Evolutionary conservation across 2,329 filamentous ascomycete genomes (phyloP).

Genomic region (Westerdykella sp.): DNA sequence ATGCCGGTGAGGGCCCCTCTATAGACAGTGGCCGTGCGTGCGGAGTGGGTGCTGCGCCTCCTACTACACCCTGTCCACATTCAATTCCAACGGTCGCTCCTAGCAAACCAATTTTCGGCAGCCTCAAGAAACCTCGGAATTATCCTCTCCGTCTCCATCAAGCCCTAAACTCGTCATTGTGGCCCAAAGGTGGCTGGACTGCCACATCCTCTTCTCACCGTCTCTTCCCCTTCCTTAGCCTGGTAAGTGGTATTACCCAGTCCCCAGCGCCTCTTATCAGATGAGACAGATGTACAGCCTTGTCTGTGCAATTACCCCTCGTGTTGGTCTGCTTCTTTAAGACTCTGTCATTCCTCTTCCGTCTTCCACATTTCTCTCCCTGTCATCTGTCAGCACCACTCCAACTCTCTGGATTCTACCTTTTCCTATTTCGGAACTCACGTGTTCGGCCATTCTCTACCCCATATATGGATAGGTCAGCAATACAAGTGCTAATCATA

Average conservation of each 20-base stretch:
- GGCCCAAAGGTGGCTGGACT: background rate
- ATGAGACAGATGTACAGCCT: no score
- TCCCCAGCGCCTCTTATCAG: background rate
- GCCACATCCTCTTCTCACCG: constrained; percentile 14
- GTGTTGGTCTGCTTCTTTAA: constrained; percentile 7
- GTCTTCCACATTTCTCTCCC: background rate
- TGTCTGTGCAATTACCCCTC: constrained; percentile 4
- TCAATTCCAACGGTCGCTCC: constrained; percentile 2
- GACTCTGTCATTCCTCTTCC: background rate
- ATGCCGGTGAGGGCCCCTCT: no score
- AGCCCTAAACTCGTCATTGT: no score
- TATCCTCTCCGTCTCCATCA: no score
- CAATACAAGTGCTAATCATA: constrained; percentile 2
- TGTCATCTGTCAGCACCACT: background rate
- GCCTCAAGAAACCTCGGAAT: no score
- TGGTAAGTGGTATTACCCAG: constrained; percentile 12
- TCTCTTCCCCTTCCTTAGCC: constrained; percentile 12
- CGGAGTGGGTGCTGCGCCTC: constrained; percentile 11
- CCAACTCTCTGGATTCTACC: background rate
- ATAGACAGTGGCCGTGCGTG: no score
- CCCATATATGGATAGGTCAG: no score
- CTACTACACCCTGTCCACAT: constrained; percentile 4
- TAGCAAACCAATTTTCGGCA: background rate
- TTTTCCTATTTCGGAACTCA: constrained; percentile 6
- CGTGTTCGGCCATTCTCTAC: background rate